Base-by-base conservation (phyloP, 2,329 filamentous ascomycete genomes). In the Nemania sp. region DNA sequence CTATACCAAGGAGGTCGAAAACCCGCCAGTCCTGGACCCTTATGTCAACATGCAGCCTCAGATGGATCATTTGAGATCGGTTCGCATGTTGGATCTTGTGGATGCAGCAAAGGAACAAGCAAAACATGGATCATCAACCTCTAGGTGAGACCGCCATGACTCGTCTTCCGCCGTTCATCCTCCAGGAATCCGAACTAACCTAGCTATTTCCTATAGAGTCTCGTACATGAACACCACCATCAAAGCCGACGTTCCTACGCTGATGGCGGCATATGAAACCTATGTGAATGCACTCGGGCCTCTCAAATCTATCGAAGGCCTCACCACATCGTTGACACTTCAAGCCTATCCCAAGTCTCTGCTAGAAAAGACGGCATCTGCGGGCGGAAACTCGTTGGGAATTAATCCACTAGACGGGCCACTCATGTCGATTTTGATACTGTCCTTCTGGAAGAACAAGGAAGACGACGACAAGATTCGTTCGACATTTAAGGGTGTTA, bases 41-140 rank as follows among this genome's bases (percentile, higher is more conserved):
- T 72, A 68, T 24, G 56, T 43, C 1, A 18, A 11, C 1, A 32
- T 70, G 6, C 24, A 70, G 22, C 24, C 60, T 15, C 68, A 70
- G 38, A 60, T 72, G 2, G 52, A 54, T 24, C 13, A 64, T 15
- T 7, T 22, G 24, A 72, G 66, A 24, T 62, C 70, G 15, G 3
- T 72, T 29, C 56, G 60, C 1, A 52, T 67, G n/a, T n/a, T 29
- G 2, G 64, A 13, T 24, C 27, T 67, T 1, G n/a, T 15, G 5
- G 57, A 72, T 4, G 64, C 57, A 11, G 62, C 68, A 1, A 49
- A 24, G 2, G 70, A 68, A 45, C 68, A 70, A 59, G 65, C 67
- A 27, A 29, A 27, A 3, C 22, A 29, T 22, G 49, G 22, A 27
- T 53, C 49, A 53, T 27, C 49, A 27, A 27, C 22, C 22, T 27